Evolutionary conservation across 2,329 filamentous ascomycete genomes (phyloP).

Genomic region (Plectosphaerella cucumerina): DNA sequence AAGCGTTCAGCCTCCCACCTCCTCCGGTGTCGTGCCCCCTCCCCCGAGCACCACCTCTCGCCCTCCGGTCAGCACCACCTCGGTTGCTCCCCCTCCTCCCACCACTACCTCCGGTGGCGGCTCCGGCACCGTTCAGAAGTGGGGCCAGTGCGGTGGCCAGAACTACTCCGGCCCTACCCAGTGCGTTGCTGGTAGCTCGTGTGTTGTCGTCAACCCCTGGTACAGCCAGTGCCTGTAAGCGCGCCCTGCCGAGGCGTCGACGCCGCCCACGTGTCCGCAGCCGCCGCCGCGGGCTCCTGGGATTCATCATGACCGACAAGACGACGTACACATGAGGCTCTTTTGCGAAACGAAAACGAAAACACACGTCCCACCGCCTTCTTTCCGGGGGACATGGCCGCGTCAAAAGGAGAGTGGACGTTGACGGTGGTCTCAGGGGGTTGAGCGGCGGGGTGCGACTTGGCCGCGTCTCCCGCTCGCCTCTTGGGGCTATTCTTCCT

Average conservation of each 20-base stretch:
- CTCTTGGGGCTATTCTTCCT: too few relatives aligned
- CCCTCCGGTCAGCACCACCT: conserved; percentile 5
- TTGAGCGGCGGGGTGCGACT: too few relatives aligned
- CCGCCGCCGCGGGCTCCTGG: too few relatives aligned
- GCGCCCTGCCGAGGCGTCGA: neutral
- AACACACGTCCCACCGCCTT: too few relatives aligned
- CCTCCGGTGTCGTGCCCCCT: neutral
- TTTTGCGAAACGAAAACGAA: too few relatives aligned
- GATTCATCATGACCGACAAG: too few relatives aligned
- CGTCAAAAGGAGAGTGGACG: too few relatives aligned
- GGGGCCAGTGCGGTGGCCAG: conserved; percentile 32
- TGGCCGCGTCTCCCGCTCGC: too few relatives aligned
- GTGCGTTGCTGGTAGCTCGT: conserved; percentile 30
- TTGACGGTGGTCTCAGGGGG: too few relatives aligned
- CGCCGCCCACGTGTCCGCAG: neutral
- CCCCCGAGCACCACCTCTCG: neutral
- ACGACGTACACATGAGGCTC: too few relatives aligned
- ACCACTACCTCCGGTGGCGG: conserved; percentile 2
- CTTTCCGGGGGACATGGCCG: too few relatives aligned
- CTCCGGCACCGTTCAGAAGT: conserved; percentile 18
- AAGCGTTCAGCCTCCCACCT: neutral
- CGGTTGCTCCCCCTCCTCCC: conserved; percentile 1
- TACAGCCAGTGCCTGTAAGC: conserved; percentile 36
- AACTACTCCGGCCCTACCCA: conserved; percentile 28
- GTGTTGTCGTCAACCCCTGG: conserved; percentile 30